Evolutionary conservation across 768 basidiomycete genomes (phyloP).

Genomic region (Tulasnella sp.): DNA sequence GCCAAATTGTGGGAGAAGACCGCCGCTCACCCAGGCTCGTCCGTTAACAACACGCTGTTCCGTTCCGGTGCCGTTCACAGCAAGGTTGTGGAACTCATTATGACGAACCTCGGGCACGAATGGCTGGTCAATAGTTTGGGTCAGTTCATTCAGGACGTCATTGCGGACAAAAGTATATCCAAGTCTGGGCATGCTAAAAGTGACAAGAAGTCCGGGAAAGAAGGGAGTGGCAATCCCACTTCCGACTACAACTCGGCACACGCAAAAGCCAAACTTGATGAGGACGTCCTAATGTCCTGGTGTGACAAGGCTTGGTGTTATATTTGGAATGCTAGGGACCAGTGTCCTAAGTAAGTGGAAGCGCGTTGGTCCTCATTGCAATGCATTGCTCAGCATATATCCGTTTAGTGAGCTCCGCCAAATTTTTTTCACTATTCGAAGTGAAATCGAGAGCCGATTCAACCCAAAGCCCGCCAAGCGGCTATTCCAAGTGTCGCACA

Average conservation of each 20-base stretch:
- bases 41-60: slow-evolving; percentile 55
- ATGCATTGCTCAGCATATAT: neutral
- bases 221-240: neutral
- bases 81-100: slow-evolving; percentile 65
- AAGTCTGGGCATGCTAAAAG: slow-evolving; percentile 29
- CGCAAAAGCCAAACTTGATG: slow-evolving; percentile 42
- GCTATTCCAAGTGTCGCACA: slow-evolving; percentile 18
- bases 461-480: neutral
- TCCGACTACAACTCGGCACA: neutral
- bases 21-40: slow-evolving; percentile 13
- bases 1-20: neutral
- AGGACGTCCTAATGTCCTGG: slow-evolving; percentile 67
- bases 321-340: slow-evolving; percentile 62
- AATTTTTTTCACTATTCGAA: slow-evolving; percentile 61
- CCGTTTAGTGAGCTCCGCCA: slow-evolving; percentile 57
- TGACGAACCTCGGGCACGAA: slow-evolving; percentile 70
- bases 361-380: neutral
- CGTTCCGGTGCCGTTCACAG: slow-evolving; percentile 52
- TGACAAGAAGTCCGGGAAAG: neutral
- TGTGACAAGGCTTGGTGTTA: slow-evolving; percentile 72
- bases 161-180: slow-evolving; percentile 39
- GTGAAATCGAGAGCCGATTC: slow-evolving; percentile 51
- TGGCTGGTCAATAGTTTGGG: slow-evolving; percentile 81
- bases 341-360: slow-evolving; percentile 63
- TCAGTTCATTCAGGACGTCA: slow-evolving; percentile 64